Evolutionary conservation across 805 yeast genomes (phyloP), one percentile per base, ranked within the genome.

Genomic region (Sugiyamaella qingdaonensis): DNA sequence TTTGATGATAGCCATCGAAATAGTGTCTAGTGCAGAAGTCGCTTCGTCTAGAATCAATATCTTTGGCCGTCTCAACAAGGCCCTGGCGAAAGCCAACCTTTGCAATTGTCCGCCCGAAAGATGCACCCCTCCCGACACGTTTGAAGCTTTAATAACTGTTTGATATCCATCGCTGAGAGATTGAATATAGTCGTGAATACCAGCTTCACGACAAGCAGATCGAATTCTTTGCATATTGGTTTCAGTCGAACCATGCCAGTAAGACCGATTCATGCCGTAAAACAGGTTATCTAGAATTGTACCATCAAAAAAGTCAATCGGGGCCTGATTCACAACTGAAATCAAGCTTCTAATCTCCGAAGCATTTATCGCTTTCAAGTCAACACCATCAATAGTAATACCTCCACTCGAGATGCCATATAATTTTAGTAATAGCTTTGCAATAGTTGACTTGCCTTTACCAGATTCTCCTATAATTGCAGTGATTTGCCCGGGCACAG

Each of bases 51-150:
- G 68, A 16, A 83, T 70, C 49, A 81, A 63, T 4, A 94, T 74
- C 31, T 72, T 71, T 0, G 97, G 94, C 18, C 76, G 72, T 35
- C 91, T 70, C 3, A 91, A 54, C 2, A 94, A 57, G 0, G 96
- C 94, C 48, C 98, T 75, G 0, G 92, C 96, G 49, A 94, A 81
- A 0, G 94, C 84, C 1, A 94, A 65, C 52, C 97, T 71, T 65
- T 94, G 98, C 8, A 85, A 75, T 66, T 94, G 98, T 1, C 99
- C 99, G 27, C 96, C 95, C 1, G 97, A 90, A 1, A 92, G 67
- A 4, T 39, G 43, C 0, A 69, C 62, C 0, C 70, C 65, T 2
- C 56, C 50, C 1, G 73, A 58, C 11, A 72, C 67, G 9, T 69
- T 63, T 2, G 74, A 64, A 14, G 75, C 78, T 1, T 84, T 85